Percentiles rank a stretch among this genome's conserved stretches.
These are phyloP conservation scores for Cytospora leucostoma DNA, from an alignment of 2,329 filamentous ascomycete genomes.

Conservation along the genomic window DNA sequence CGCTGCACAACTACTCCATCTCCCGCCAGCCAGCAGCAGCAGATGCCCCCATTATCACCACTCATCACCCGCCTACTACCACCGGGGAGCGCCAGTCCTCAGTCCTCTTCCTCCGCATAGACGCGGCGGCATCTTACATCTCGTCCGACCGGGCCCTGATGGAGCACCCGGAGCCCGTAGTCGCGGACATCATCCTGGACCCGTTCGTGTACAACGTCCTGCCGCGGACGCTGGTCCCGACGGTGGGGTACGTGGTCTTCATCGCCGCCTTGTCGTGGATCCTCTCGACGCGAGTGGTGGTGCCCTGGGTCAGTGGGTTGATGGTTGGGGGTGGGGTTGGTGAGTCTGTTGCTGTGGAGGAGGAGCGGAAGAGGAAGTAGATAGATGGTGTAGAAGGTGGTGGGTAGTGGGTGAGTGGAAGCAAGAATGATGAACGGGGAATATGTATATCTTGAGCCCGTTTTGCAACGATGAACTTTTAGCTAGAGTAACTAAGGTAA, in stretches of 20 bases:
- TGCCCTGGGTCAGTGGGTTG: constrained; percentile 35
- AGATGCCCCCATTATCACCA: no score
- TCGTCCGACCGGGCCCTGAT: constrained; percentile 74
- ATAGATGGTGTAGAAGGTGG: constrained; percentile 6
- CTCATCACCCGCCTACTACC: no score
- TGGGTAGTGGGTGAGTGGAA: constrained; percentile 43
- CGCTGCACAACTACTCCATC: constrained; percentile 64
- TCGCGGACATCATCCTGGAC: constrained; percentile 82
- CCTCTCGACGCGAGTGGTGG: constrained; percentile 41
- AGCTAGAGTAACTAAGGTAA: constrained; percentile 14
- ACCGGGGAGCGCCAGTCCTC: constrained; percentile 44
- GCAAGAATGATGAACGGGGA: constrained; percentile 26
- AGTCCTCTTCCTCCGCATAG: constrained; percentile 71
- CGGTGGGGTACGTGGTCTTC: constrained; percentile 65
- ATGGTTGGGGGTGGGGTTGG: constrained; percentile 24
- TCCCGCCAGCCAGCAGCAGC: constrained; percentile 47
- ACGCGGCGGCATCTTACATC: constrained; percentile 82
- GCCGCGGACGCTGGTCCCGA: constrained; percentile 75
- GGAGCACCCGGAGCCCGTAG: constrained; percentile 70
- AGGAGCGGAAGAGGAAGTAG: constrained; percentile 43
- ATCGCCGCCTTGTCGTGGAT: constrained; percentile 56
- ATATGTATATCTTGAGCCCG: constrained; percentile 5
- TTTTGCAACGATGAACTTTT: not conserved
- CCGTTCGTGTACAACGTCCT: constrained; percentile 80
- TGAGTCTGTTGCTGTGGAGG: constrained; percentile 30